Evolutionary conservation across 306 rosid species (phyloP), one percentile per base, ranked within the genome.

Genomic region (Mimosa bimucronata): DNA sequence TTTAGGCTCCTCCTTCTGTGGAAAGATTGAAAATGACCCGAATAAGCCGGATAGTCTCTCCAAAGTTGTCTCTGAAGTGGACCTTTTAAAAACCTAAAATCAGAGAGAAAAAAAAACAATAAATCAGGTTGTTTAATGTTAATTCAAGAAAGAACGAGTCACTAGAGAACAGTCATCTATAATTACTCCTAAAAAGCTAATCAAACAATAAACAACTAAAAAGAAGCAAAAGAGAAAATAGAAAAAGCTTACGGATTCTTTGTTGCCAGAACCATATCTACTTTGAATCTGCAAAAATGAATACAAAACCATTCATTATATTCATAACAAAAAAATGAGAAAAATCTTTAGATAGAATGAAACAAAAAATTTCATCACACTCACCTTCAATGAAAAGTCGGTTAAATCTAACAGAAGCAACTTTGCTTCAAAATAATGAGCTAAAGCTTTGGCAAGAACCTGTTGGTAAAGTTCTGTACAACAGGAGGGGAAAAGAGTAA

Each of bases 401-500:
- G 97, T 91, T 37, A 91, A 79, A 88, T 96, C 99, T 58, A 96
- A 86, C 74, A 96, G 89, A 85, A 96, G 91, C 74, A 96, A 84
- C 83, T 91, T 96, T n/a, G 97, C 99, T 77, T 91, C 94, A 73
- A 90, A 96, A 86, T 86, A 91, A 89, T 96, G 99, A 42, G 99
- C 88, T 78, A 96, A 91, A 87, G 99, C 99, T 90, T 89, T 96
- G 69, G 98, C 98, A 81, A 96, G 97, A 91, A 93, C 82, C 87
- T 96, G 99, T 37, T 93, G 98, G 83, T 96, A 96, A 75, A 87
- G 94, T 80, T 96, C 99, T 95, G 72, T 72, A n/a, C n/a, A n/a
- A 88, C 29, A 71, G 42, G 38, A 74, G 70, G 57, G 55, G 41
- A 67, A 26, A 29, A 9, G 28, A 19, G 1, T 19, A 42, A 15